These are phyloP conservation scores for Saccharomyces hybrid DNA, from an alignment of 1,139 yeast species.

Conservation along the genomic window DNA sequence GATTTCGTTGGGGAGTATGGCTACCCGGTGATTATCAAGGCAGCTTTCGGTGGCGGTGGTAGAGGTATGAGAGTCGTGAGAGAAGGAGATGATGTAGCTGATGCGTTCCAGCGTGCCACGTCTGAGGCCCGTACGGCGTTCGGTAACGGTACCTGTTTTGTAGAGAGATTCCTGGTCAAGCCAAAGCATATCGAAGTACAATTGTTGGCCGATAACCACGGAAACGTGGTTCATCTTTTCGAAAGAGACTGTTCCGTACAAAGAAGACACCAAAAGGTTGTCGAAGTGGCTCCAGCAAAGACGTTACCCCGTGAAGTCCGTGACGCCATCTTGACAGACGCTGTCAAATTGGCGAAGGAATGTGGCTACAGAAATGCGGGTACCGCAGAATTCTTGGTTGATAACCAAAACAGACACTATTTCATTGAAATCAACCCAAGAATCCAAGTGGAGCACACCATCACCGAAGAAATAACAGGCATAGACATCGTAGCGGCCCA, in stretches of 20 bases:
- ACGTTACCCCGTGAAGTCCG: too few relatives aligned
- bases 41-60: constrained; percentile 99
- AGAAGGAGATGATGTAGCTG: constrained; percentile 86
- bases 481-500: constrained; percentile 97
- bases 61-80: constrained; percentile 98
- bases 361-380: too few relatives aligned
- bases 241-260: too few relatives aligned
- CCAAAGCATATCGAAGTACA: constrained; percentile 98
- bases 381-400: too few relatives aligned
- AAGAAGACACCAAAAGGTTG: too few relatives aligned
- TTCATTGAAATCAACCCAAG: constrained; percentile 97
- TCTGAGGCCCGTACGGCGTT: constrained; percentile 91
- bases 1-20: too few relatives aligned
- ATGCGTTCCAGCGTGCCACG: constrained; percentile 87
- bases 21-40: constrained; percentile 92
- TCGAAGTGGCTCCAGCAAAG: too few relatives aligned
- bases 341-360: too few relatives aligned
- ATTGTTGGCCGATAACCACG: constrained; percentile 84
- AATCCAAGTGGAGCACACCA: constrained; percentile 96
- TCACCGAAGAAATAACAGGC: constrained; percentile 96
- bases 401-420: too few relatives aligned
- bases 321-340: too few relatives aligned
- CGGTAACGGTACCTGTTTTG: constrained; percentile 96
- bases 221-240: constrained; percentile 87
- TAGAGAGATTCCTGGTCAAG: constrained; percentile 85